phyloP scores from a whole-genome alignment of 192 early-diverging fungal species.

The Coemansia sp. region DNA sequence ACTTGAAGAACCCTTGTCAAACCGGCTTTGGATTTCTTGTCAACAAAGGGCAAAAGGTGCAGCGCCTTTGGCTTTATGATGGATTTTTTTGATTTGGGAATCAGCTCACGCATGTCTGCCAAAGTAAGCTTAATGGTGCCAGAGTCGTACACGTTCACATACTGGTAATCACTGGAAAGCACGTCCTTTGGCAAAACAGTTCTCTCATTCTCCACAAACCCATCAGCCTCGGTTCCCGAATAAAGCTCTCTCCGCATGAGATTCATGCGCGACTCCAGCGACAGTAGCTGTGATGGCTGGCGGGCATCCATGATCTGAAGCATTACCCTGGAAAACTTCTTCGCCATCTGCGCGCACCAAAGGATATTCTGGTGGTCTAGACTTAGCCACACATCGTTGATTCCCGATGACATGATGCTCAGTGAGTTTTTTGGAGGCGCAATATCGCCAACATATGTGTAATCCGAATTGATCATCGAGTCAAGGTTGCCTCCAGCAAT shows the following conservation, averaged over 20 bases:
- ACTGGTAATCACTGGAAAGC: constrained; percentile 19
- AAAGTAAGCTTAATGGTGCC: constrained; percentile 11
- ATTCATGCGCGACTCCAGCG: constrained; percentile 63
- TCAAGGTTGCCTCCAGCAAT: constrained; percentile 91
- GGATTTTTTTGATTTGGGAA: not conserved
- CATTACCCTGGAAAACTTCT: constrained; percentile 61
- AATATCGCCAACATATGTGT: constrained; percentile 66
- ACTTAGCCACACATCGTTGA: constrained; percentile 86
- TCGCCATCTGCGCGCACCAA: constrained; percentile 90
- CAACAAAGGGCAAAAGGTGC: constrained; percentile 24
- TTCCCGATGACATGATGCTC: constrained; percentile 72
- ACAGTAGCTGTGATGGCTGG: constrained; percentile 58
- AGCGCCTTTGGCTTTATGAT: constrained; percentile 11
- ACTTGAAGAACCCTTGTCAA: constrained; percentile 19
- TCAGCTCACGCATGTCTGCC: constrained; percentile 15
- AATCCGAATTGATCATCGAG: constrained; percentile 78
- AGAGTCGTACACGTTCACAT: constrained; percentile 10
- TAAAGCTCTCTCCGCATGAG: constrained; percentile 61
- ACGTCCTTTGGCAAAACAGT: not conserved
- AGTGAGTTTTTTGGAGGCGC: constrained; percentile 71
- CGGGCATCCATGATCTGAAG: constrained; percentile 64
- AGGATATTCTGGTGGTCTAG: constrained; percentile 85
- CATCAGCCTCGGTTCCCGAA: constrained; percentile 55
- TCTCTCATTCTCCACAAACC: not conserved
- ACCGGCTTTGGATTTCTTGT: not conserved